Evolutionary conservation across 163 green algal species (phyloP).

Genomic region (Scenedesmus sp.): DNA sequence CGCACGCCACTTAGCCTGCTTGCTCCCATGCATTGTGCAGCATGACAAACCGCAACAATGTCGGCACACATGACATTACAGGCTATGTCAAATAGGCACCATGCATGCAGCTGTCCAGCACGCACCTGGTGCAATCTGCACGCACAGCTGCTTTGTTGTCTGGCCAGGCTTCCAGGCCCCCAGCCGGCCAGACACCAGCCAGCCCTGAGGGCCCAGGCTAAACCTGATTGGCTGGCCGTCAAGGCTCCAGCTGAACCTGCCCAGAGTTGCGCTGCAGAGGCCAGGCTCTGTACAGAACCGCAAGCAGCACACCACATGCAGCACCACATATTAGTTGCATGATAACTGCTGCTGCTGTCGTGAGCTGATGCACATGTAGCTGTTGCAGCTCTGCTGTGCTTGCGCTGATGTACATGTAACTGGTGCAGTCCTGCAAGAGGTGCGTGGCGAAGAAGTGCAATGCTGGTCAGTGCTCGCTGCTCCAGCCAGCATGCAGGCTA

Average conservation of each 20-base stretch:
- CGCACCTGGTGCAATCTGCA: background rate
- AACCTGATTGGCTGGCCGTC: background rate
- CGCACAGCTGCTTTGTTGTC: background rate
- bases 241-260: background rate
- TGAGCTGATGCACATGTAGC: background rate
- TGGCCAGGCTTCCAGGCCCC: background rate
- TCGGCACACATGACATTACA: too few relatives aligned
- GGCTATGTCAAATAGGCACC: too few relatives aligned
- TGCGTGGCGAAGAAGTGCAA: too few relatives aligned
- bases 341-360: too few relatives aligned
- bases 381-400: background rate
- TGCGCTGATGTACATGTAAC: background rate
- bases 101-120: too few relatives aligned
- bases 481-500: too few relatives aligned
- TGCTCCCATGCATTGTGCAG: too few relatives aligned
- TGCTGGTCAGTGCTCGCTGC: too few relatives aligned
- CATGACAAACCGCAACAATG: too few relatives aligned
- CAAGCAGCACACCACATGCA: background rate
- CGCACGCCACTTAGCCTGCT: background rate
- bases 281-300: background rate
- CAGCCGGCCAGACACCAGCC: background rate
- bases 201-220: background rate
- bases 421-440: too few relatives aligned
- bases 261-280: background rate
- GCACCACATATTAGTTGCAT: too few relatives aligned